Percentiles rank a stretch among this genome's conserved stretches.
phyloP scores from a whole-genome alignment of 2,329 filamentous ascomycete genomes.

The Aspergillus uvarum region DNA sequence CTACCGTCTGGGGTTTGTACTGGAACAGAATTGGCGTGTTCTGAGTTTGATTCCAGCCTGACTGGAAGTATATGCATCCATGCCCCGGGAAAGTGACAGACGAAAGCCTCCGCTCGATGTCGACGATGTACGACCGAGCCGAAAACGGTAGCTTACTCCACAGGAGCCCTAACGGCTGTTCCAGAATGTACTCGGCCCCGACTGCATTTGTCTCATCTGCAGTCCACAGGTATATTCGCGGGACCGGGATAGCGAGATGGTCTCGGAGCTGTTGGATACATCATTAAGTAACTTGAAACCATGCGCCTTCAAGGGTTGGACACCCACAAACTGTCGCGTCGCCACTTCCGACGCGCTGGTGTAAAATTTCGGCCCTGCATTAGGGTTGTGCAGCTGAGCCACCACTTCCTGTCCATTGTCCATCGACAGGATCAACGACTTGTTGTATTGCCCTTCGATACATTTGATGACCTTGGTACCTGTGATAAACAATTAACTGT shows the following conservation, averaged over 20 bases:
- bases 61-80: constrained; percentile 26
- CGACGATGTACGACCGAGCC: constrained; percentile 15
- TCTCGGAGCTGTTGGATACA: neutral
- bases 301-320: no score
- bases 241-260: constrained; percentile 33
- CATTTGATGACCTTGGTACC: constrained; percentile 22
- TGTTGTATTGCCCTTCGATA: constrained; percentile 28
- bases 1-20: no score
- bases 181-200: constrained; percentile 44
- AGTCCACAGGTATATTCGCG: constrained; percentile 37
- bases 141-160: constrained; percentile 27
- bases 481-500: neutral
- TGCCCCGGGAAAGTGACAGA: constrained; percentile 19
- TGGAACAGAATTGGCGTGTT: no score
- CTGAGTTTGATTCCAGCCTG: constrained; percentile 12
- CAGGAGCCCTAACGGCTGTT: constrained; percentile 30
- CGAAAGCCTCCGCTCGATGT: constrained; percentile 23
- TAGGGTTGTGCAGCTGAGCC: constrained; percentile 12
- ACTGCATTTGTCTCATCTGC: constrained; percentile 35
- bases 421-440: constrained; percentile 27
- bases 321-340: constrained; percentile 24
- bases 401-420: constrained; percentile 7
- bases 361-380: constrained; percentile 19
- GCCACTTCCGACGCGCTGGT: constrained; percentile 27
- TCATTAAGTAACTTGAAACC: neutral